Evolutionary conservation across 2,329 filamentous ascomycete genomes (phyloP).

Genomic region (Apiospora sp.): DNA sequence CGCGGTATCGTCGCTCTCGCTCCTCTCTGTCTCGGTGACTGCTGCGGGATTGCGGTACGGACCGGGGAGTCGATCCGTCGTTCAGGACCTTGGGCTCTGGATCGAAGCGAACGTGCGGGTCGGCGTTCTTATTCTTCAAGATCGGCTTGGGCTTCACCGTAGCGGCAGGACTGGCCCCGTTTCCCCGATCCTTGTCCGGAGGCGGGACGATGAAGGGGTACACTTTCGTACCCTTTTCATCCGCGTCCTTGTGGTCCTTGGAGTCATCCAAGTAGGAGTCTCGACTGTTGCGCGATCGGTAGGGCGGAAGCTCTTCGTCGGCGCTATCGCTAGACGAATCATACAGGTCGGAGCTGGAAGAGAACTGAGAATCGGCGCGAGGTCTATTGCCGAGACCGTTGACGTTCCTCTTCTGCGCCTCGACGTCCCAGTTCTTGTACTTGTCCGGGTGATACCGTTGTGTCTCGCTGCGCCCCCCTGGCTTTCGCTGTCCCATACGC

Average conservation of each 20-base stretch:
- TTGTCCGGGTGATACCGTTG: slow-evolving; percentile 43
- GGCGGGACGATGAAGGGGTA: slow-evolving; percentile 53
- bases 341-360: slow-evolving; percentile 37
- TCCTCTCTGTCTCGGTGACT: slow-evolving; percentile 28
- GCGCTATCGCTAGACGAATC: slow-evolving; percentile 38
- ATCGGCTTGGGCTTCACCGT: slow-evolving; percentile 62
- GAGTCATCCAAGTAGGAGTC: slow-evolving; percentile 19
- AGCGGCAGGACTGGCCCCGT: slow-evolving; percentile 42
- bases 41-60: slow-evolving; percentile 35
- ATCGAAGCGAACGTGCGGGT: slow-evolving; percentile 61
- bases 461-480: slow-evolving; percentile 31
- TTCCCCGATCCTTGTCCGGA: slow-evolving; percentile 37
- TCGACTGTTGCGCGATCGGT: slow-evolving; percentile 15
- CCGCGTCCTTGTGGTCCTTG: slow-evolving; percentile 31
- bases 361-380: slow-evolving; percentile 36
- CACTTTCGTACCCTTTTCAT: slow-evolving; percentile 41
- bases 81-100: slow-evolving; percentile 47
- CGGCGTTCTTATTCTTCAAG: slow-evolving; percentile 67
- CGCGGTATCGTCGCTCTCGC: slow-evolving; percentile 32
- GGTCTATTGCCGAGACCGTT: slow-evolving; percentile 27
- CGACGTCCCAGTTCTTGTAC: slow-evolving; percentile 43
- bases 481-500: slow-evolving; percentile 41
- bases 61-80: slow-evolving; percentile 51
- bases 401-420: slow-evolving; percentile 24
- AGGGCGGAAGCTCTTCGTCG: slow-evolving; percentile 23